Evolutionary conservation across 495 filamentous ascomycete genomes (phyloP).

Genomic region (Annulohypoxylon stygium): DNA sequence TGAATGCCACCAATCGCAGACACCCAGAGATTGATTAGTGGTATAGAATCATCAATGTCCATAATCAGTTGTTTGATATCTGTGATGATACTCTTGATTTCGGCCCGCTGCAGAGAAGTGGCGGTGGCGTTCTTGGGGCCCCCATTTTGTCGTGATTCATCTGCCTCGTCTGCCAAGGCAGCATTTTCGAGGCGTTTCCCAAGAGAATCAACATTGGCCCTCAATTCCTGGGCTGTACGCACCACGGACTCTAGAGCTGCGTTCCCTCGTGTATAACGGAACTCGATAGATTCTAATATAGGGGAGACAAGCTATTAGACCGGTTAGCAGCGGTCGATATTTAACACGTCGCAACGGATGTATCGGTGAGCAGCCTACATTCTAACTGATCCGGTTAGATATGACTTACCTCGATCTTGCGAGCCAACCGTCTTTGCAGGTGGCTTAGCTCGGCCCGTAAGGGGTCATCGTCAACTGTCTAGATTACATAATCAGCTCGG

Average conservation of each 20-base stretch:
- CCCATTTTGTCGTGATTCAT: constrained; percentile 65
- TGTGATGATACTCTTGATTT: constrained; percentile 76
- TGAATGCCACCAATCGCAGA: constrained; percentile 90
- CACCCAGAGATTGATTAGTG: constrained; percentile 93
- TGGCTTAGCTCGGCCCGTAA: constrained; percentile 46
- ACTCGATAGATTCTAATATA: constrained; percentile 51
- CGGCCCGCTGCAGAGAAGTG: constrained; percentile 58
- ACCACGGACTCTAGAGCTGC: constrained; percentile 92
- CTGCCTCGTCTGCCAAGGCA: constrained; percentile 75
- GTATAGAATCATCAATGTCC: constrained; percentile 92
- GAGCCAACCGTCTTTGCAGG: constrained; percentile 48
- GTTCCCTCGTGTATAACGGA: constrained; percentile 75
- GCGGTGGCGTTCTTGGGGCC: constrained; percentile 60
- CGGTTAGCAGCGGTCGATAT: constrained; percentile 14
- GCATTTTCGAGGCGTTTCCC: constrained; percentile 83
- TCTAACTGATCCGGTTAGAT: constrained; percentile 10
- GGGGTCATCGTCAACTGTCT: constrained; percentile 50
- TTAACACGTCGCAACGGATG: not conserved
- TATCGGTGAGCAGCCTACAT: constrained; percentile 25
- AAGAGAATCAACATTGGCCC: constrained; percentile 87
- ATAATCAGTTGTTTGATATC: constrained; percentile 82
- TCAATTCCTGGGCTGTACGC: constrained; percentile 84
- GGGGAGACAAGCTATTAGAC: constrained; percentile 45
- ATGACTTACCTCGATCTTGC: constrained; percentile 53
- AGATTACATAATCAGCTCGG: constrained; percentile 28